phyloP scores from a whole-genome alignment of 108 stramenopile genomes.

The Aurantiochytrium sp. region DNA sequence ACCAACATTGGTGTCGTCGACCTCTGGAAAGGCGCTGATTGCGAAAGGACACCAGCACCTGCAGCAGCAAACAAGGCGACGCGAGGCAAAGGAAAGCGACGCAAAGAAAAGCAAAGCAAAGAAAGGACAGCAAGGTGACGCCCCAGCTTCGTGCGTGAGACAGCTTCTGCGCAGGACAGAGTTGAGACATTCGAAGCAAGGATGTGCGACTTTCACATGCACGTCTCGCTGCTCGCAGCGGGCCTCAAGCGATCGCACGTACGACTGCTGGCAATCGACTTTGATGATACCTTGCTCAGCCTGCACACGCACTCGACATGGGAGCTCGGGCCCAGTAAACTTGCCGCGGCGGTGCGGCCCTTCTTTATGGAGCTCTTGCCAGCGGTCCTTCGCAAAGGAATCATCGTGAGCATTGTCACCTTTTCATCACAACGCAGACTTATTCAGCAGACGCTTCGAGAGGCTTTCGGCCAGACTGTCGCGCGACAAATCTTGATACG shows the following conservation, averaged over 20 bases:
- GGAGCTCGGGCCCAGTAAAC: neutral
- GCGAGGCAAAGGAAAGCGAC: too few relatives aligned
- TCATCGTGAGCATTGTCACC: neutral
- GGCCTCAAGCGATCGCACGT: neutral
- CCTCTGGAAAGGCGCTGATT: too few relatives aligned
- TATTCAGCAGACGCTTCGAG: neutral
- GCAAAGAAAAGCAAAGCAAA: too few relatives aligned
- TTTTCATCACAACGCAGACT: slow-evolving; percentile 8
- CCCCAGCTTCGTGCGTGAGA: too few relatives aligned
- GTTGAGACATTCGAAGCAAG: too few relatives aligned
- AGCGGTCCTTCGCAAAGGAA: neutral
- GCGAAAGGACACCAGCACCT: too few relatives aligned
- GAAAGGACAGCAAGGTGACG: too few relatives aligned
- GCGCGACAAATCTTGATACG: neutral
- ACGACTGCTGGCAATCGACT: neutral
- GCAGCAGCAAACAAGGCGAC: too few relatives aligned
- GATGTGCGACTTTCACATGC: slow-evolving; percentile 2
- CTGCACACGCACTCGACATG: neutral
- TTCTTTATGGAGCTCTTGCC: neutral
- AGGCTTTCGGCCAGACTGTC: neutral
- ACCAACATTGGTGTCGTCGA: too few relatives aligned
- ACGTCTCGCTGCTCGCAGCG: neutral
- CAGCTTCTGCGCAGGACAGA: too few relatives aligned
- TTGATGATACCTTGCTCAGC: neutral
- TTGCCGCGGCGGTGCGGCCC: neutral